Base-by-base conservation (phyloP, 1,139 yeast species). In the Saccharomyces pastorianus region DNA sequence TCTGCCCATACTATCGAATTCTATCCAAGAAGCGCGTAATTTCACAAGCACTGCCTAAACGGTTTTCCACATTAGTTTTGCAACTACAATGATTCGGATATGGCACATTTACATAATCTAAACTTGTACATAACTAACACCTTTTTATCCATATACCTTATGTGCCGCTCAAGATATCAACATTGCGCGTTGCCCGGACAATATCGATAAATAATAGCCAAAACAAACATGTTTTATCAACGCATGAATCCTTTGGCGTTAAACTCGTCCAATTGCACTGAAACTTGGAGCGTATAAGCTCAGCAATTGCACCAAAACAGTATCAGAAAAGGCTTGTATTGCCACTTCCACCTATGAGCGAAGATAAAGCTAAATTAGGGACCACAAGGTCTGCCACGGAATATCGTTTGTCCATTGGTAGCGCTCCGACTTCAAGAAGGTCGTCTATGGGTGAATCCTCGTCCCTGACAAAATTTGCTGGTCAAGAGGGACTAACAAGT, bases 361-460 rank as follows among this genome's bases (percentile, higher is more conserved):
- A 56, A 34, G 61, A 55, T 11, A 58, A 58, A 32, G 52, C 55
- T 25, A 56, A 49, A 47, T 52, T 54, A 11, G 59, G 58, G 8
- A 54, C 52, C 14, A 50, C 59, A 41, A 60, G 64, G 28, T 54
- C 64, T 4, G 64, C 66, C 8, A 68, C 71, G 6, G 70, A 65
- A 51, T 68, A 68, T 50, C 59, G 65, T 48, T 56, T 68, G 17
- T 66, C 71, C 1, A 59, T 65, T 11, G 66, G 69, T 31, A 67
- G 70, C 47, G 67, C 67, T 47, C 65, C 70, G 2, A 67, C 67
- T 20, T 68, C 71, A 6, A 58, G 71, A 53, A 61, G 71, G 51
- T 65, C 71, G 2, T 67, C 71, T 6, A 50, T 68, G 17, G 67
- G 62, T 14, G 60, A 59, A 9, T 29, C 47, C 31, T 48, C 49